These are phyloP conservation scores for Phyllosticta paracitricarpa DNA, from an alignment of 2,329 filamentous ascomycete genomes.

Conservation along the genomic window DNA sequence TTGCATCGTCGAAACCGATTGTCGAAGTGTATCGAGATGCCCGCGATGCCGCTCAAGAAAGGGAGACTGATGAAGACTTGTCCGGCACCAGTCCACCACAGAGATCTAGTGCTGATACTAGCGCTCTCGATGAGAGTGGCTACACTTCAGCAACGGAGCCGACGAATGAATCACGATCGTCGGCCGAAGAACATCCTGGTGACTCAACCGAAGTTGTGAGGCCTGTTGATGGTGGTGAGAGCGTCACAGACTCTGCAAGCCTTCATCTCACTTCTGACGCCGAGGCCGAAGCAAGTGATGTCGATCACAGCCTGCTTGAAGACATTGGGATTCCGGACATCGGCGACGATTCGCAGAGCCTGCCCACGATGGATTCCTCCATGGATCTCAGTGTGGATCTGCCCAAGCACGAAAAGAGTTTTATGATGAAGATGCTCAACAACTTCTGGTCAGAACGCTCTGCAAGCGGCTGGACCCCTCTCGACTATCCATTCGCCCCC, in stretches of 20 bases:
- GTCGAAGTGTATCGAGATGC: constrained; percentile 95
- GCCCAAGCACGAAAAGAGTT: constrained; percentile 86
- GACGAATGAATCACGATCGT: constrained; percentile 25
- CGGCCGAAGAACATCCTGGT: constrained; percentile 22
- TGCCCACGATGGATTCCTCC: constrained; percentile 43
- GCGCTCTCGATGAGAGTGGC: constrained; percentile 27
- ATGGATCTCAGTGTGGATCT: constrained; percentile 60
- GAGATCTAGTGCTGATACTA: constrained; percentile 25
- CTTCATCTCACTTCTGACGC: constrained; percentile 41
- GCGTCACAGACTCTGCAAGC: constrained; percentile 18
- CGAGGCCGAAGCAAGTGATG: constrained; percentile 51
- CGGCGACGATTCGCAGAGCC: constrained; percentile 43
- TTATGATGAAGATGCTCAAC: constrained; percentile 86
- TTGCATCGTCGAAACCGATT: constrained; percentile 87
- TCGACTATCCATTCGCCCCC: constrained; percentile 76
- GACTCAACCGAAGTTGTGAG: constrained; percentile 5
- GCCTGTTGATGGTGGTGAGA: constrained; percentile 14
- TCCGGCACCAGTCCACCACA: constrained; percentile 21
- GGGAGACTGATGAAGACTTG: constrained; percentile 55
- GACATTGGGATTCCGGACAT: constrained; percentile 55
- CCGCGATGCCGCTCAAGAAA: constrained; percentile 81
- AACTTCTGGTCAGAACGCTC: constrained; percentile 99
- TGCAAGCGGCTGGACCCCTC: constrained; percentile 81
- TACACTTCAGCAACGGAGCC: constrained; percentile 24
- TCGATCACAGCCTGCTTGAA: constrained; percentile 58